These are phyloP conservation scores for Limonium bicolor DNA, from an alignment of 148 eudicot species.

Conservation along the genomic window DNA sequence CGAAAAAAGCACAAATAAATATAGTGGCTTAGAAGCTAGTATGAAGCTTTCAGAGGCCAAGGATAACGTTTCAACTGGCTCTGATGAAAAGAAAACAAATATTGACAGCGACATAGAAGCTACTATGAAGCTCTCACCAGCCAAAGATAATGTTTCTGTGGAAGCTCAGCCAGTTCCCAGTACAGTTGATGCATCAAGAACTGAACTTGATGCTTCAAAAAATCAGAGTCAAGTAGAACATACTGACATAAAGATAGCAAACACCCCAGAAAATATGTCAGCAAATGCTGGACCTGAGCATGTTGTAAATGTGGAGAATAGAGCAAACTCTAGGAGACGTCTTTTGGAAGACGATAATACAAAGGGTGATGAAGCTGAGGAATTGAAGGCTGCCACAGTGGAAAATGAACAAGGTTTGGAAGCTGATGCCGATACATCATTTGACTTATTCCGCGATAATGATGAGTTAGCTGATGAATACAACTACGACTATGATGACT, in stretches of 20 bases:
- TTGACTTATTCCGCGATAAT: constrained; percentile 70
- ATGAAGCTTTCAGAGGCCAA: constrained; percentile 17
- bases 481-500: constrained; percentile 95
- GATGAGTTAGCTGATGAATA: constrained; percentile 95
- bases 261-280: constrained; percentile 9
- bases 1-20: neutral
- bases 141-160: neutral
- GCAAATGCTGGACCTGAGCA: constrained; percentile 22
- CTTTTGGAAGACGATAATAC: constrained; percentile 49
- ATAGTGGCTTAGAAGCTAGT: constrained; percentile 12
- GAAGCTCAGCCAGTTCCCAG: constrained; percentile 10
- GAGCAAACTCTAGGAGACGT: constrained; percentile 38
- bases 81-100: neutral
- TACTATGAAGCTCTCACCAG: constrained; percentile 3
- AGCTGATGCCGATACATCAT: constrained; percentile 91
- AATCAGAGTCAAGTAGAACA: constrained; percentile 14
- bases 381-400: constrained; percentile 56
- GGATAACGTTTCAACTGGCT: constrained; percentile 6
- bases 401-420: constrained; percentile 68
- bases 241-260: constrained; percentile 12
- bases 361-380: constrained; percentile 19
- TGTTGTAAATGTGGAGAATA: constrained; percentile 19
- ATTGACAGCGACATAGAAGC: constrained; percentile 2
- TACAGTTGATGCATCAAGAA: constrained; percentile 7
- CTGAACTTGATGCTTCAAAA: constrained; percentile 7